These are phyloP conservation scores for Phytophthora foliorum DNA, from an alignment of 352 stramenopile genomes.

Conservation along the genomic window DNA sequence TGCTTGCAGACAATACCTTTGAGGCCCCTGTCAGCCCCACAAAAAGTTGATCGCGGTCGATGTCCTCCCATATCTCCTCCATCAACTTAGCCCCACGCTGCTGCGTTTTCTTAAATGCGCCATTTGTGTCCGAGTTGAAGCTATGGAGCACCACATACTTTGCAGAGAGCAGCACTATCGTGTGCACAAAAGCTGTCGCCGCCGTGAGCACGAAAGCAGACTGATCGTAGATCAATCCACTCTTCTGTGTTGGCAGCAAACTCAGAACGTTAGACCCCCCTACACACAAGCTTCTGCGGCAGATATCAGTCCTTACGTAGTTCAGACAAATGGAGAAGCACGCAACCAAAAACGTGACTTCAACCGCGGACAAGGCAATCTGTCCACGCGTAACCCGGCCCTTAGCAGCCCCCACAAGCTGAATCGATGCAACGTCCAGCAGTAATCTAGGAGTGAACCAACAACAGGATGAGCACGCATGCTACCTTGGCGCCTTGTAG, in stretches of 20 bases:
- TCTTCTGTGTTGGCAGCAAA: slow-evolving; percentile 21
- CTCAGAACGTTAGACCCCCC: slow-evolving; percentile 7
- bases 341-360: slow-evolving; percentile 38
- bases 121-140: slow-evolving; percentile 22
- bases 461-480: neutral
- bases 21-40: slow-evolving; percentile 4
- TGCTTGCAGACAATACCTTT: slow-evolving; percentile 24
- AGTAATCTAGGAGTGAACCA: slow-evolving; percentile 29
- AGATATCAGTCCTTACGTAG: slow-evolving; percentile 16
- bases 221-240: slow-evolving; percentile 50
- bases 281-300: neutral
- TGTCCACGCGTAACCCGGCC: slow-evolving; percentile 21
- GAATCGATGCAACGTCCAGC: slow-evolving; percentile 38
- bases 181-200: slow-evolving; percentile 43
- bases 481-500: neutral
- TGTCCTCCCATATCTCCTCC: slow-evolving; percentile 31
- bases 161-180: slow-evolving; percentile 38
- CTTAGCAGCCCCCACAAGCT: slow-evolving; percentile 16
- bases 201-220: slow-evolving; percentile 40
- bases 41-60: slow-evolving; percentile 33
- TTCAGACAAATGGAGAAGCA: slow-evolving; percentile 51
- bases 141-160: slow-evolving; percentile 38
- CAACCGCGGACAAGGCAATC: slow-evolving; percentile 32
- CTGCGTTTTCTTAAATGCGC: slow-evolving; percentile 19
- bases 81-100: slow-evolving; percentile 30